A percentile compares a stretch with the other conserved stretches of the same genome.
phyloP scores from a whole-genome alignment of 306 rosid species.

The Pterocarpus santalinus region DNA sequence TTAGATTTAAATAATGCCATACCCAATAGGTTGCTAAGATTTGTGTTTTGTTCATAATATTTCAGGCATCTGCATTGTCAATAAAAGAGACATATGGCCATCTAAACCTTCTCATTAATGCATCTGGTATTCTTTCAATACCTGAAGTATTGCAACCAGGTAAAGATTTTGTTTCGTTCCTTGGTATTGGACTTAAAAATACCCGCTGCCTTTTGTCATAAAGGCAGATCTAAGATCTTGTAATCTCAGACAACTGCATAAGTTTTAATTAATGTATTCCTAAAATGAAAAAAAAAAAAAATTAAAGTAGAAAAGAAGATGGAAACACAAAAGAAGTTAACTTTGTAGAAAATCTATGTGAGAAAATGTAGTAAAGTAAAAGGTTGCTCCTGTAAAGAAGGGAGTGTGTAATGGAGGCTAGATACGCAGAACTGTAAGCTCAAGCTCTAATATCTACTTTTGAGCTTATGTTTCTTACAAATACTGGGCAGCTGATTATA shows the following conservation, averaged over 20 bases:
- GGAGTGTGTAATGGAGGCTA: not conserved
- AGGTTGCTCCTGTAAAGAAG: not conserved
- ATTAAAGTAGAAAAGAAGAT: not conserved
- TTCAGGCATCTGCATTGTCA: conserved; percentile 84
- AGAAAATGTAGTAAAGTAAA: conserved; percentile 4
- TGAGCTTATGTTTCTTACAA: conserved; percentile 10
- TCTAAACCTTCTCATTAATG: conserved; percentile 88
- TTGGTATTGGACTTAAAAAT: conserved; percentile 19
- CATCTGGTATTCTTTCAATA: conserved; percentile 91
- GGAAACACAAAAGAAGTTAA: not conserved
- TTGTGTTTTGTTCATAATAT: conserved; percentile 36
- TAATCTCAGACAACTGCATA: not conserved
- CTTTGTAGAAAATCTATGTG: not conserved
- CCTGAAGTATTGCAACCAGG: conserved; percentile 87
- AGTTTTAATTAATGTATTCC: not conserved
- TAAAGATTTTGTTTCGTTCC: conserved; percentile 45
- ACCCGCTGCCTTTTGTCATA: conserved; percentile 11
- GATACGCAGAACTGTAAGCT: not conserved
- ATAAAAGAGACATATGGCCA: conserved; percentile 76
- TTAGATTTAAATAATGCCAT: conserved; percentile 7
- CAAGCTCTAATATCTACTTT: conserved; percentile 13
- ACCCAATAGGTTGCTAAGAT: conserved; percentile 31
- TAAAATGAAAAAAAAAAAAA: not conserved
- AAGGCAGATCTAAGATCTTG: not conserved
- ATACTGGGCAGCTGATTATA: conserved; percentile 33